phyloP scores from a whole-genome alignment of 139 green algal genomes.

The Zygnema circumcarinatum region DNA sequence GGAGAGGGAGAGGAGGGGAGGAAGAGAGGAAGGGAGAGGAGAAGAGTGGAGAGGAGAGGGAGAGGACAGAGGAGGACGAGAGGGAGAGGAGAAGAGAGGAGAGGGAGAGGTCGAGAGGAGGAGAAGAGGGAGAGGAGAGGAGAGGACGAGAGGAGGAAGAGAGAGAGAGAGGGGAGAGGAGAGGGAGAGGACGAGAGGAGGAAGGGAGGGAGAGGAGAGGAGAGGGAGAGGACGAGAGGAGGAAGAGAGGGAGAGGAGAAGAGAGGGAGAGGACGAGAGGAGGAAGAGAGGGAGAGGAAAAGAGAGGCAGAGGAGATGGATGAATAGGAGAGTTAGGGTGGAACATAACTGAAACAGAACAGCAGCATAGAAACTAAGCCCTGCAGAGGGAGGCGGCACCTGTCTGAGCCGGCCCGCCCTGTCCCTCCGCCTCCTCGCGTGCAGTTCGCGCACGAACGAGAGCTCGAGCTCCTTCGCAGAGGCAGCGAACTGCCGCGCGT shows the following conservation, averaged over 20 bases:
- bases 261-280: neutral
- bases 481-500: neutral
- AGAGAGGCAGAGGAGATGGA: neutral
- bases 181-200: neutral
- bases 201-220: neutral
- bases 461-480: neutral
- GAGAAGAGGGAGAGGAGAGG: neutral
- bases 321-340: neutral
- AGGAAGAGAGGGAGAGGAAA: neutral
- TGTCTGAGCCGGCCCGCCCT: neutral
- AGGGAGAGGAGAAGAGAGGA: neutral
- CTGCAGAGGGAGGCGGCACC: neutral
- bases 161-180: neutral
- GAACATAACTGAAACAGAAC: neutral
- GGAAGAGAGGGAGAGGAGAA: neutral
- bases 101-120: neutral
- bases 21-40: neutral
- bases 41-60: neutral
- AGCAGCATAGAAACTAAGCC: neutral
- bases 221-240: neutral
- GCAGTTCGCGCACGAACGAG: neutral
- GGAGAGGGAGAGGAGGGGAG: neutral
- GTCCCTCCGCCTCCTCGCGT: neutral
- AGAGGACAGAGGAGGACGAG: neutral
- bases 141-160: neutral